Evolutionary conservation across 2,329 filamentous ascomycete genomes (phyloP).

Genomic region (Epichloe hybrida): DNA sequence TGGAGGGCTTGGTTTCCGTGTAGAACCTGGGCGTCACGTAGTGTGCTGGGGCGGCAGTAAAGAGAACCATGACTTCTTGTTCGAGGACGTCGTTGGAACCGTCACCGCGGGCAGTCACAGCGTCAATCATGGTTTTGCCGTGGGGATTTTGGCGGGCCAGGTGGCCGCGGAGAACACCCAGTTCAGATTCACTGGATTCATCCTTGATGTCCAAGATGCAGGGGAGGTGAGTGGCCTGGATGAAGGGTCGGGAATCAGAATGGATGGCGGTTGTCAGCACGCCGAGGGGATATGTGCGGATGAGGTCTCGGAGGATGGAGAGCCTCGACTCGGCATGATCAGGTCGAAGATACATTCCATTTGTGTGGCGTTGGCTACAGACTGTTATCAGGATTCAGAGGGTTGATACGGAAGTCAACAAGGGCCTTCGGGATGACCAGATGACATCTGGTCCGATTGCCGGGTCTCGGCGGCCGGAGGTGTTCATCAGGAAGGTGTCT

Average conservation of each 20-base stretch:
- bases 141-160: conserved; percentile 51
- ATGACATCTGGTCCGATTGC: background rate
- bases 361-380: too few relatives aligned
- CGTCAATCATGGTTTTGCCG: conserved; percentile 44
- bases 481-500: too few relatives aligned
- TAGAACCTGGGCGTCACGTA: conserved; percentile 61
- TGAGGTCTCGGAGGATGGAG: conserved; percentile 37
- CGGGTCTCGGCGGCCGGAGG: background rate
- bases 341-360: conserved; percentile 42
- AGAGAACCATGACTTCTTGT: conserved; percentile 48
- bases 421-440: background rate
- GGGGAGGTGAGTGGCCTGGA: conserved; percentile 46
- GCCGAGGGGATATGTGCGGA: conserved; percentile 46
- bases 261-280: conserved; percentile 48
- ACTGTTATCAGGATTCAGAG: too few relatives aligned
- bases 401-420: background rate
- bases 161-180: conserved; percentile 42
- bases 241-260: conserved; percentile 31
- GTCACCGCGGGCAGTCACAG: conserved; percentile 10
- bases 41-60: conserved; percentile 43
- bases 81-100: conserved; percentile 18
- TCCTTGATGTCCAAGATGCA: conserved; percentile 40
- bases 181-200: conserved; percentile 25
- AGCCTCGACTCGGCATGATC: conserved; percentile 39
- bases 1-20: conserved; percentile 47